These are phyloP conservation scores for Dactylellina cionopaga DNA, from an alignment of 2,329 filamentous ascomycete genomes.

Conservation along the genomic window DNA sequence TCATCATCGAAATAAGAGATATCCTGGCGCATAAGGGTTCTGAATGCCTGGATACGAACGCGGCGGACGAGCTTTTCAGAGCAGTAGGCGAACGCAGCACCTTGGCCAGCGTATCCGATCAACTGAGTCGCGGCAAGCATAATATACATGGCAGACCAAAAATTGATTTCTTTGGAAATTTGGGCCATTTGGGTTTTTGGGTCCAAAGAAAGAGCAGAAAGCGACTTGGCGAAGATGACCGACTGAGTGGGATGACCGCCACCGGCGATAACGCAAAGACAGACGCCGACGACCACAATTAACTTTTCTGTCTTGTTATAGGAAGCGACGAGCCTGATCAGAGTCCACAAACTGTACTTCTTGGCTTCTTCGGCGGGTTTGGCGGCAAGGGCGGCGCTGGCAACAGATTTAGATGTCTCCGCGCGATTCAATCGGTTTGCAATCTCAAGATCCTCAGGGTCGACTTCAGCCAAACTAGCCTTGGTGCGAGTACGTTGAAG, in stretches of 20 bases:
- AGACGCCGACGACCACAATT: constrained; percentile 76
- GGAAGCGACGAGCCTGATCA: constrained; percentile 80
- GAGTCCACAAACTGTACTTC: constrained; percentile 76
- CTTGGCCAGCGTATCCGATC: constrained; percentile 74
- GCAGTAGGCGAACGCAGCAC: constrained; percentile 80
- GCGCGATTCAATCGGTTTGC: constrained; percentile 69
- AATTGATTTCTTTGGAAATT: constrained; percentile 77
- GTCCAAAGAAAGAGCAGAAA: constrained; percentile 72
- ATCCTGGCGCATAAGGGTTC: constrained; percentile 89
- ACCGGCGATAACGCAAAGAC: constrained; percentile 80
- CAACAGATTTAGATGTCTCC: constrained; percentile 69
- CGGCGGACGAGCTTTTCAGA: constrained; percentile 87
- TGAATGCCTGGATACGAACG: constrained; percentile 83
- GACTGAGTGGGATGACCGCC: constrained; percentile 79
- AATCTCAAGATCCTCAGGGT: constrained; percentile 72
- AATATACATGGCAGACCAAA: constrained; percentile 89
- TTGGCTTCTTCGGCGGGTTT: constrained; percentile 65
- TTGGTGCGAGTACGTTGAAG: constrained; percentile 59
- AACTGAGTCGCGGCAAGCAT: constrained; percentile 82
- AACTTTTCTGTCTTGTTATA: constrained; percentile 81
- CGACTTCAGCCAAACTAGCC: constrained; percentile 61
- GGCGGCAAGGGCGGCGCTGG: constrained; percentile 75
- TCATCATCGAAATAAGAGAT: constrained; percentile 90
- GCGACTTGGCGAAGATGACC: constrained; percentile 89
- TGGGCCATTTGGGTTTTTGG: constrained; percentile 56